Evolutionary conservation across 2,329 filamentous ascomycete genomes (phyloP).

Genomic region (Colletotrichum liaoningense): DNA sequence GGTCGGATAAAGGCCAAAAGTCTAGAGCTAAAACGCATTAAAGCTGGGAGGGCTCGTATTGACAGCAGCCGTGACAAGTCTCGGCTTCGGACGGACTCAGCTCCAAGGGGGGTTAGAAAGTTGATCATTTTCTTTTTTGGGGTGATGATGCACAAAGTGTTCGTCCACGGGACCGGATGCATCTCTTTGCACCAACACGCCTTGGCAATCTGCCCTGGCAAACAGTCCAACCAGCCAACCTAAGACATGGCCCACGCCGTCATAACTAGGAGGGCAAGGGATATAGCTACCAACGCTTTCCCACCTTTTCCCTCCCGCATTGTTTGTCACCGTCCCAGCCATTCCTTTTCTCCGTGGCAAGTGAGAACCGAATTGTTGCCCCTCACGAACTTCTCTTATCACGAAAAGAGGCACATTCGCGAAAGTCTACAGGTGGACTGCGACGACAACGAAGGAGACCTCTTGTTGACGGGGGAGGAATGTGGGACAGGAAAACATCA

Average conservation of each 20-base stretch:
- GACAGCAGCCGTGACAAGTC: background rate
- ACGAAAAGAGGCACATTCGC: background rate
- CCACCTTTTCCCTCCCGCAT: background rate
- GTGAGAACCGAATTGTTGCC: background rate
- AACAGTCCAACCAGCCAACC: conserved; percentile 4
- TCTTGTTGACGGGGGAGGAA: background rate
- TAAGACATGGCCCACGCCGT: conserved; percentile 6
- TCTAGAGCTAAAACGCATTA: background rate
- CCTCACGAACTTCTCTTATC: background rate
- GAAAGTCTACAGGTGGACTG: background rate
- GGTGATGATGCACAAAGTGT: background rate
- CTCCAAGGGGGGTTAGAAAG: background rate
- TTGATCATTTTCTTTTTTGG: conserved; percentile 9
- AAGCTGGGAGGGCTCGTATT: background rate
- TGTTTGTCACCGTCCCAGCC: background rate
- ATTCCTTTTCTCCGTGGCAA: background rate
- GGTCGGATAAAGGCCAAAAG: background rate
- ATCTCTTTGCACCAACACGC: background rate
- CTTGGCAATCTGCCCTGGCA: conserved; percentile 4
- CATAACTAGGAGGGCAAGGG: background rate
- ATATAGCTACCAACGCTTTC: background rate
- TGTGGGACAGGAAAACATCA: background rate
- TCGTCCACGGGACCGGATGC: background rate
- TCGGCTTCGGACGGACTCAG: background rate
- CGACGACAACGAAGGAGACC: background rate